Conservation (phyloP, 2,329 filamentous ascomycete species). For the Plectosphaerella plurivora region DNA sequence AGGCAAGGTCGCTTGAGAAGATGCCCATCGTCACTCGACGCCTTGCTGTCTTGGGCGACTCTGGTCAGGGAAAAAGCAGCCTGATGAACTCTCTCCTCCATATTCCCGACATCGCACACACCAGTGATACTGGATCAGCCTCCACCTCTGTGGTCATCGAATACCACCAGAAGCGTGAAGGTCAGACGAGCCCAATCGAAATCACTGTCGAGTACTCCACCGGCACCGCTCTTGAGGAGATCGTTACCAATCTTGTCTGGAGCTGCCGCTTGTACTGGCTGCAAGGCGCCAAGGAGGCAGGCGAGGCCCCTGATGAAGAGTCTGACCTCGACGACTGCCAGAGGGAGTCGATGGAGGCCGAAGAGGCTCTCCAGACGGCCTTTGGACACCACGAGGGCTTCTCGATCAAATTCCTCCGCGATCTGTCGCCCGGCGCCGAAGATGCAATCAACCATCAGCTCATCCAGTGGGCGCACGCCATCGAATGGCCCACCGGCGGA, state of each 20-base stretch:
- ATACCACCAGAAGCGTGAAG: slow-evolving; percentile 21
- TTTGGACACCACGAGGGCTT: slow-evolving; percentile 22
- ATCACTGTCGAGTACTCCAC: slow-evolving; percentile 28
- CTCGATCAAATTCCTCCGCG: slow-evolving; percentile 13
- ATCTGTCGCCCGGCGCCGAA: slow-evolving; percentile 20
- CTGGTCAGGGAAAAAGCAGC: slow-evolving; percentile 23
- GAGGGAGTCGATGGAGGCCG: slow-evolving; percentile 31
- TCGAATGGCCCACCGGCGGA: slow-evolving; percentile 23
- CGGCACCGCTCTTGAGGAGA: slow-evolving; percentile 16
- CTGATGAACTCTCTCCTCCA: slow-evolving; percentile 30
- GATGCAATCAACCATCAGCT: slow-evolving; percentile 18
- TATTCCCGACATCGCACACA: slow-evolving; percentile 20
- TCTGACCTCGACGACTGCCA: slow-evolving; percentile 16
- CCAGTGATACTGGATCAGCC: slow-evolving; percentile 23
- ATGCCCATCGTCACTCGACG: too few species aligned
- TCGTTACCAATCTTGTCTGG: slow-evolving; percentile 24
- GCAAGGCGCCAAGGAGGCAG: slow-evolving; percentile 12
- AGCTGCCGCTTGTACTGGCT: slow-evolving; percentile 24
- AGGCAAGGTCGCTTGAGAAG: too few species aligned
- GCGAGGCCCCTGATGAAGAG: slow-evolving; percentile 2
- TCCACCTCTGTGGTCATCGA: slow-evolving; percentile 29
- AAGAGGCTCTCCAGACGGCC: slow-evolving; percentile 30
- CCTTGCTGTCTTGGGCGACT: slow-evolving; percentile 10
- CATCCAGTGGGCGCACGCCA: slow-evolving; percentile 20
- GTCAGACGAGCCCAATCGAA: slow-evolving; percentile 18